phyloP scores from a whole-genome alignment of 1,139 yeast species.

The Hyphopichia buzzinii region DNA sequence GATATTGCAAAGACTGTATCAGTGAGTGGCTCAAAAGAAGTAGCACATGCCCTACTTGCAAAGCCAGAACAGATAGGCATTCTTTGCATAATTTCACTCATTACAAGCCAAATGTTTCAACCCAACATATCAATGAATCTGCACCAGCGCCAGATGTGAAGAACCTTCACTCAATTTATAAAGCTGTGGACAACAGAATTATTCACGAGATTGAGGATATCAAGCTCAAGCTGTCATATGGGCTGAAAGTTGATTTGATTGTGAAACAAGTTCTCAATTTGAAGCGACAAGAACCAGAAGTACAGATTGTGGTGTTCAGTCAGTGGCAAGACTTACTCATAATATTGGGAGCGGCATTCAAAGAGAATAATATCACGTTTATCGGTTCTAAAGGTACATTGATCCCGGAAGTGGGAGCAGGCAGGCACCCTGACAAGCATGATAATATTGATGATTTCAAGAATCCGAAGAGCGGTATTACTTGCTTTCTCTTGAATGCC shows the following conservation, averaged over 20 bases:
- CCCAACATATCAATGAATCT: conserved; percentile 36
- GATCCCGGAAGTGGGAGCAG: conserved; percentile 31
- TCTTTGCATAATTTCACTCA: conserved; percentile 63
- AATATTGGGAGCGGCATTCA: conserved; percentile 66
- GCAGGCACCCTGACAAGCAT: conserved; percentile 26
- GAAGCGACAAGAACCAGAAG: conserved; percentile 54
- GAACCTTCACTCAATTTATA: conserved; percentile 47
- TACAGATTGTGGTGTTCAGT: conserved; percentile 81
- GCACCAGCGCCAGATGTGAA: conserved; percentile 6
- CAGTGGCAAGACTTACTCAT: conserved; percentile 81
- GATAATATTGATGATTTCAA: conserved; percentile 64
- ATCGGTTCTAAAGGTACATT: conserved; percentile 42
- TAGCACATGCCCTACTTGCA: conserved; percentile 78
- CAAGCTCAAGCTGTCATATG: conserved; percentile 52
- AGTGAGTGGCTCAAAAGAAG: conserved; percentile 61
- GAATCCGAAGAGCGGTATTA: conserved; percentile 52
- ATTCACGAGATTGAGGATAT: conserved; percentile 46
- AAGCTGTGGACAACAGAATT: conserved; percentile 40
- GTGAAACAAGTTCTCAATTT: conserved; percentile 69
- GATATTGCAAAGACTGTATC: conserved; percentile 77
- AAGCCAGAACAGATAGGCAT: conserved; percentile 37
- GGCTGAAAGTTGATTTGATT: conserved; percentile 83
- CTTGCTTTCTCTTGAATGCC: conserved; percentile 83
- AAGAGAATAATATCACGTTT: conserved; percentile 53
- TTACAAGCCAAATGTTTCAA: conserved; percentile 45